Base-by-base conservation (phyloP, 768 basidiomycete species). In the Mycena capillaripes region DNA sequence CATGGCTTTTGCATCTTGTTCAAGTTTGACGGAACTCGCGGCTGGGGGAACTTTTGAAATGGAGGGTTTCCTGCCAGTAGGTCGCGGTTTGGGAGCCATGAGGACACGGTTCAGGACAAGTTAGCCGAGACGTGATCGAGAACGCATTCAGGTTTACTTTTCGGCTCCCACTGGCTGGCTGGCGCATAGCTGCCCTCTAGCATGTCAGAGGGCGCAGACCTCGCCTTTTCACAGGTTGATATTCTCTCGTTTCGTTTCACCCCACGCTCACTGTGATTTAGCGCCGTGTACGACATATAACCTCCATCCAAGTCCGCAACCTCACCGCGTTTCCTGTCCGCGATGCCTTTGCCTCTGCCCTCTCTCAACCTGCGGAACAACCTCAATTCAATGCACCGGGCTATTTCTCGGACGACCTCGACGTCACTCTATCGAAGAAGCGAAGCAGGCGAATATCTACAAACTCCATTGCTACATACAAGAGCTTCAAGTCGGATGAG, bases 311-410 rank as follows among this genome's bases (percentile, higher is more conserved):
- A 82, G 86, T 96, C 75, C 89, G 91, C 72, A 96, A 96, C 79
- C 84, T 96, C 42, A 93, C 95, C n/a, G 93, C 93, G 2, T 95
- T 94, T 79, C 94, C 94, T 38, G 89, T 89, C 62, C 90, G 95
- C 40, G 94, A 96, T 80, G 87, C 91, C 8, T 86, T 94, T 72
- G 90, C 94, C 23, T 92, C 93, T 27, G 93, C 94, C 23, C 85
- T 95, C 62, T 84, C 87, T 21, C 90, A 92, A 76, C 92, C 93
- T 14, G 85, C 89, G 12, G 88, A 90, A 77, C 87, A 88, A 66
- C 83, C 90, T 4, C 91, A 92, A 72, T 90, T 91, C 74, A 88
- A 86, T 2, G 78, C 86, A 10, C 82, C 87, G 76, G 89, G 91
- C 32, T 86, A 89, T 74, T 73, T 91, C 40, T 87, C 91, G 4